Evolutionary conservation across 352 stramenopile genomes (phyloP).

Genomic region (Phytopythium helicoides): DNA sequence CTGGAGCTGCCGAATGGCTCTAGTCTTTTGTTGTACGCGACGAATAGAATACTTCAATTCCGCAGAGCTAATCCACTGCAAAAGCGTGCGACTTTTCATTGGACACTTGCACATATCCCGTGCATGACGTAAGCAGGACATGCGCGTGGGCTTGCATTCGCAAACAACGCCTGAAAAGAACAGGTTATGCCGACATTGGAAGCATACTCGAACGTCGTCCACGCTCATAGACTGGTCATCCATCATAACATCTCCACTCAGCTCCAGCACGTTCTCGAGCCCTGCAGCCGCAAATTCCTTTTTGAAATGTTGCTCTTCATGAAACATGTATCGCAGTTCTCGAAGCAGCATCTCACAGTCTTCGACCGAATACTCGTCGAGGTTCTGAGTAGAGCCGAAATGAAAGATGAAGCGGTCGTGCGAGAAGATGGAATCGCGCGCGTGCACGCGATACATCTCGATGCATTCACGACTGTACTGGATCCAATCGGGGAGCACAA

Average conservation of each 20-base stretch:
- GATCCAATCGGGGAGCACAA: slow-evolving; percentile 83
- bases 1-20: slow-evolving; percentile 13
- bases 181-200: slow-evolving; percentile 68
- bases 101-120: slow-evolving; percentile 65
- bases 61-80: slow-evolving; percentile 63
- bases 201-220: slow-evolving; percentile 72
- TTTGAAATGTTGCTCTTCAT: slow-evolving; percentile 66
- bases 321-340: slow-evolving; percentile 64
- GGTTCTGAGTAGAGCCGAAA: slow-evolving; percentile 59
- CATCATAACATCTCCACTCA: slow-evolving; percentile 64
- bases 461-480: slow-evolving; percentile 70
- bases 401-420: slow-evolving; percentile 83
- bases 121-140: slow-evolving; percentile 64
- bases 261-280: slow-evolving; percentile 51
- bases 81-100: slow-evolving; percentile 47
- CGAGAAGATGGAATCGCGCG: slow-evolving; percentile 72
- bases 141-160: slow-evolving; percentile 45
- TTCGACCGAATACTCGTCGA: slow-evolving; percentile 53
- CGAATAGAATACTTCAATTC: slow-evolving; percentile 73
- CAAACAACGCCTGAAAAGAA: slow-evolving; percentile 83
- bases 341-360: slow-evolving; percentile 69
- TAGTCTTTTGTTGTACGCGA: slow-evolving; percentile 66
- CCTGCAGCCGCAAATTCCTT: slow-evolving; percentile 40
- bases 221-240: slow-evolving; percentile 72
- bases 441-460: slow-evolving; percentile 64